Percentiles rank a stretch among this genome's conserved stretches.
Evolutionary conservation across 108 stramenopile species (phyloP).

Genomic region (Mayamaea pseudoterrestris): DNA sequence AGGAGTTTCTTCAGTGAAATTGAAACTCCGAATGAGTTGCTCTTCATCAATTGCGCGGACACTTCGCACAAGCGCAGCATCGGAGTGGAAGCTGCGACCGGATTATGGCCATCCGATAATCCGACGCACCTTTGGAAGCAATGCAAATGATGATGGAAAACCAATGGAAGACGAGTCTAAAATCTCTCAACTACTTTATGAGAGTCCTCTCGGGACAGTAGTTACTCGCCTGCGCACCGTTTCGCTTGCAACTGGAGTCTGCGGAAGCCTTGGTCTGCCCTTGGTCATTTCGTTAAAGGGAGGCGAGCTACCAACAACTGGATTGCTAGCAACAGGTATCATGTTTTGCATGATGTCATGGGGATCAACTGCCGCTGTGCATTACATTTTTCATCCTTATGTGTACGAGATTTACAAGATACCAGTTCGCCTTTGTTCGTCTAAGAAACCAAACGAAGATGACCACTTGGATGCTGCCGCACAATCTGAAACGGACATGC

Average conservation of each 20-base stretch:
- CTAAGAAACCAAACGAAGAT: not conserved
- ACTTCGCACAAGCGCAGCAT: no score
- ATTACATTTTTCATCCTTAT: conserved; percentile 78
- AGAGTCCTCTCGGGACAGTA: conserved; percentile 51
- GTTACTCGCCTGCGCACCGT: conserved; percentile 63
- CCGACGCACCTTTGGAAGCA: no score
- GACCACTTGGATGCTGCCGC: conserved; percentile 3
- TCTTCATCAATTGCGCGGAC: no score
- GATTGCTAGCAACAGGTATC: conserved; percentile 49
- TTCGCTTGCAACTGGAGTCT: conserved; percentile 49
- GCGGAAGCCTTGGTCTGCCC: conserved; percentile 64
- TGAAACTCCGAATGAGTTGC: no score
- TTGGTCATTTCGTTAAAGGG: conserved; percentile 28
- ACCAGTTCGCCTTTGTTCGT: conserved; percentile 10
- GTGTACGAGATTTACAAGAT: conserved; percentile 48
- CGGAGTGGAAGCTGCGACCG: no score
- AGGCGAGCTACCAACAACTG: conserved; percentile 40
- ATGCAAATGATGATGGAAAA: no score
- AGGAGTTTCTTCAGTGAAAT: no score
- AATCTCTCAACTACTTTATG: no score
- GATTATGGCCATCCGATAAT: no score
- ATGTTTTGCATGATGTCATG: conserved; percentile 51
- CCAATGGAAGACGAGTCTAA: no score
- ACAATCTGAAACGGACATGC: not conserved
- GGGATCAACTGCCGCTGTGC: conserved; percentile 56